Percentiles rank a stretch among this genome's conserved stretches.
These are phyloP conservation scores for Sporormia fimetaria DNA, from an alignment of 495 filamentous ascomycete genomes.

Conservation along the genomic window DNA sequence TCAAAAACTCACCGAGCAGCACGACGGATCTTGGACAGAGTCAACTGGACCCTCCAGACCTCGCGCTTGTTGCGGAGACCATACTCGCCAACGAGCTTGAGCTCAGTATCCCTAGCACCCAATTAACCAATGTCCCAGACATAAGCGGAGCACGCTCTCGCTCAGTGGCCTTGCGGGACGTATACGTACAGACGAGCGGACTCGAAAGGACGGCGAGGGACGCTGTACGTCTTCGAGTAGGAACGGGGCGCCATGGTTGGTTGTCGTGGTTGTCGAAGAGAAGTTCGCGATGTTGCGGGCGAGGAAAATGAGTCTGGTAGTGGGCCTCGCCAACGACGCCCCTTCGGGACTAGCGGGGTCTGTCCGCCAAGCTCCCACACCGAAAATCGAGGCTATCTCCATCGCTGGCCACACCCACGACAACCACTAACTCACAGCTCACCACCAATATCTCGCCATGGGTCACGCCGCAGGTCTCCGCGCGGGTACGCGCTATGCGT, in stretches of 20 bases:
- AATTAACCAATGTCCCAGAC: slow-evolving; percentile 59
- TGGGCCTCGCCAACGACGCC: slow-evolving; percentile 1
- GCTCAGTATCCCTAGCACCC: slow-evolving; percentile 81
- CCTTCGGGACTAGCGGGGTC: neutral
- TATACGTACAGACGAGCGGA: slow-evolving; percentile 96
- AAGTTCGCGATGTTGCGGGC: slow-evolving; percentile 5
- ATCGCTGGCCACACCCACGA: slow-evolving; percentile 3
- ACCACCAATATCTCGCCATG: slow-evolving; percentile 48
- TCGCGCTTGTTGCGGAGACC: slow-evolving; percentile 99
- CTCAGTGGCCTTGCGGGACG: slow-evolving; percentile 73
- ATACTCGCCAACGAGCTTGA: slow-evolving; percentile 99
- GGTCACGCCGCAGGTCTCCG: slow-evolving; percentile 94
- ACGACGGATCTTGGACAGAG: slow-evolving; percentile 99
- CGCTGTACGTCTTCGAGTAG: slow-evolving; percentile 99
- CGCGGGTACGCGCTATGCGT: slow-evolving; percentile 66
- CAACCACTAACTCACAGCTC: slow-evolving; percentile 11
- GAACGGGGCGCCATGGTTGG: slow-evolving; percentile 42
- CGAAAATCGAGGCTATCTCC: neutral
- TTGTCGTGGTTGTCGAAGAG: slow-evolving; percentile 21
- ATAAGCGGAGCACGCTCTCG: slow-evolving; percentile 87
- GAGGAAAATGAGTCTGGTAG: neutral
- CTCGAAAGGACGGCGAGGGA: slow-evolving; percentile 85
- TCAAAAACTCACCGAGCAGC: slow-evolving; percentile 78
- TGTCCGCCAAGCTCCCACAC: slow-evolving; percentile 2
- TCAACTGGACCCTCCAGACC: slow-evolving; percentile 98